These are phyloP conservation scores for Serendipita sp. DNA, from an alignment of 768 basidiomycete genomes.

Conservation along the genomic window DNA sequence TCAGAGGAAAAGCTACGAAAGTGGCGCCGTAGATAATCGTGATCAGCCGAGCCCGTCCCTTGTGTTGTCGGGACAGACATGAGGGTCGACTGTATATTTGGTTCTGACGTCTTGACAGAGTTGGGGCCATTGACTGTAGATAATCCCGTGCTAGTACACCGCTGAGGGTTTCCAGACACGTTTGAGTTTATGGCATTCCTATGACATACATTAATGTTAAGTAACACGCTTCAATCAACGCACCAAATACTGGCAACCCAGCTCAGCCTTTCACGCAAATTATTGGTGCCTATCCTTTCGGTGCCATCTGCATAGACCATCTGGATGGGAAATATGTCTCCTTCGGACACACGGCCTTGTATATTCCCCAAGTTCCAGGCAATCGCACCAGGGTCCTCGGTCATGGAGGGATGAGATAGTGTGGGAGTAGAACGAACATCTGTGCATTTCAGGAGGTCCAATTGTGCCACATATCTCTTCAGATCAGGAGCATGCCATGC, in stretches of 20 bases:
- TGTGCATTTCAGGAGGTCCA: neutral
- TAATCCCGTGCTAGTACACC: too few species aligned
- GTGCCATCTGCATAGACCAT: neutral
- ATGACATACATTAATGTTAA: neutral
- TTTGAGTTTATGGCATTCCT: neutral
- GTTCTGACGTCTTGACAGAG: too few species aligned
- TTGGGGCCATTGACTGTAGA: too few species aligned
- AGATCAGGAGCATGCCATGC: neutral
- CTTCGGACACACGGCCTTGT: neutral
- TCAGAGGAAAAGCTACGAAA: too few species aligned
- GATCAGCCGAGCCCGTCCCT: too few species aligned
- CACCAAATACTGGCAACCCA: neutral
- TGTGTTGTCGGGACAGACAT: too few species aligned
- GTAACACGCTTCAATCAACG: neutral
- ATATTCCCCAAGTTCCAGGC: neutral
- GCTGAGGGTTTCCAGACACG: neutral
- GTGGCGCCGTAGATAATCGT: too few species aligned
- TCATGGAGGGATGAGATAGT: neutral
- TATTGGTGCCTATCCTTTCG: neutral
- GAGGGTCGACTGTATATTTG: too few species aligned
- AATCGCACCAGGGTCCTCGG: neutral
- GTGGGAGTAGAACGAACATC: neutral
- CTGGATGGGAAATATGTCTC: neutral
- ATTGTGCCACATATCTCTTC: neutral
- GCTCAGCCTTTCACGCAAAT: neutral